Evolutionary conservation across 495 filamentous ascomycete genomes (phyloP).

Genomic region (Mycothermus thermophilus): DNA sequence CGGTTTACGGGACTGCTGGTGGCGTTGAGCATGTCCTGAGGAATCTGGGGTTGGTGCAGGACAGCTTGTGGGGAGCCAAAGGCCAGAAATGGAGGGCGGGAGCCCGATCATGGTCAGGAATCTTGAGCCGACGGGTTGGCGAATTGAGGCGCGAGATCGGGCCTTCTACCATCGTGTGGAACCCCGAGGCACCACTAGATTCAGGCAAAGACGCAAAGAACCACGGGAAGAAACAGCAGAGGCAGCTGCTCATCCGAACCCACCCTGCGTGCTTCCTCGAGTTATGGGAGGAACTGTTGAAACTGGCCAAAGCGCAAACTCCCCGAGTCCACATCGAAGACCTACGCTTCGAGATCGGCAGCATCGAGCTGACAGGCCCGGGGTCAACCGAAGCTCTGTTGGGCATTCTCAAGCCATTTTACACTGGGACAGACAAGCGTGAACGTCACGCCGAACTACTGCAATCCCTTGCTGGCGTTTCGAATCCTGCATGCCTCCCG

Average conservation of each 20-base stretch:
- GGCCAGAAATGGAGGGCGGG: conserved; percentile 66
- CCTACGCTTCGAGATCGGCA: conserved; percentile 85
- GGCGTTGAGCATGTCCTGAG: conserved; percentile 52
- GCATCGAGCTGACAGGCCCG: conserved; percentile 77
- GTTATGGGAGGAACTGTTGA: conserved; percentile 64
- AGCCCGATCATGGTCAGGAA: conserved; percentile 51
- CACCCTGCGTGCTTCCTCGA: conserved; percentile 86
- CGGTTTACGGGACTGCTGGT: conserved; percentile 51
- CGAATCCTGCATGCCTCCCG: conserved; percentile 66
- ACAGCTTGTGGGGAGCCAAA: conserved; percentile 43
- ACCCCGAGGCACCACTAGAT: conserved; percentile 17
- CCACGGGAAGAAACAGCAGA: conserved; percentile 33
- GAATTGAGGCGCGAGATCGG: conserved; percentile 47
- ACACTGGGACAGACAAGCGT: conserved; percentile 9
- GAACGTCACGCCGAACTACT: conserved; percentile 44
- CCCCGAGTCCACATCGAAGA: conserved; percentile 73
- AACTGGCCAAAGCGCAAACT: conserved; percentile 52
- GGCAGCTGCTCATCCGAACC: conserved; percentile 57
- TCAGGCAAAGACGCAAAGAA: no score
- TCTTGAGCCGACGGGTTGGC: conserved; percentile 46
- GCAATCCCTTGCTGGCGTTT: conserved; percentile 50
- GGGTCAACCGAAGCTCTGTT: conserved; percentile 70
- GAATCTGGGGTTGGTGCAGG: conserved; percentile 45
- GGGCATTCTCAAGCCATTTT: conserved; percentile 49
- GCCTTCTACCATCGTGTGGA: conserved; percentile 67